A percentile compares a stretch with the other conserved stretches of the same genome.
Evolutionary conservation across 1,284 basidiomycete species (phyloP).

Genomic region (Pyrrhoderma noxium): DNA sequence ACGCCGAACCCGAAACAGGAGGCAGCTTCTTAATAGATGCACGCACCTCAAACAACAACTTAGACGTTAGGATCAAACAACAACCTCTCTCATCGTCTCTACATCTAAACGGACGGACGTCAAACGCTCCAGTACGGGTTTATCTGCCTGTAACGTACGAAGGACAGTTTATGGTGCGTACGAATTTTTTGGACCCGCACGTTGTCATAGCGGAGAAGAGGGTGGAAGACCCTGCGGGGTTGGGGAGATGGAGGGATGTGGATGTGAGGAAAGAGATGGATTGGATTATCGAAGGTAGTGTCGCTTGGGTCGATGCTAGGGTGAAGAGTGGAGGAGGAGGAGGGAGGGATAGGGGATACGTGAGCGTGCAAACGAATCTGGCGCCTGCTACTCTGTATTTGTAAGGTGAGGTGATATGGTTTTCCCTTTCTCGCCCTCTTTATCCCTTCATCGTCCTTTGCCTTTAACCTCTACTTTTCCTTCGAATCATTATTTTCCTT

Average conservation of each 20-base stretch:
- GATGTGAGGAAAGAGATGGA: background rate
- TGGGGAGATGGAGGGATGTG: slow-evolving; percentile 3
- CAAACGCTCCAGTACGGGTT: slow-evolving; percentile 9
- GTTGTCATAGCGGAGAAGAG: background rate
- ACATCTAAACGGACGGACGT: slow-evolving; percentile 8
- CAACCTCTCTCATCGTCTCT: slow-evolving; percentile 10
- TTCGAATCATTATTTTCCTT: too few species aligned
- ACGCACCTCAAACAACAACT: slow-evolving; percentile 15
- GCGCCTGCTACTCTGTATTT: slow-evolving; percentile 5
- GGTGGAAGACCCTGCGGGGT: slow-evolving; percentile 10
- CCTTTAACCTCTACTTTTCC: too few species aligned
- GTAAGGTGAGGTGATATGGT: background rate
- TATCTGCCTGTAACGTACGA: slow-evolving; percentile 18
- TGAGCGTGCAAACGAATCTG: slow-evolving; percentile 5
- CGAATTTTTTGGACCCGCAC: background rate
- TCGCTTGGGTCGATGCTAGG: slow-evolving; percentile 15
- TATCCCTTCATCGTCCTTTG: too few species aligned
- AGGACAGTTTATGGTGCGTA: slow-evolving; percentile 12
- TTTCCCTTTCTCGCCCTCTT: too few species aligned
- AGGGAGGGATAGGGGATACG: slow-evolving; percentile 3
- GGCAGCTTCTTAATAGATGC: slow-evolving; percentile 13
- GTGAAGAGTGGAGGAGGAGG: background rate
- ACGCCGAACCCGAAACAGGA: too few species aligned
- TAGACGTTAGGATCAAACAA: slow-evolving; percentile 1
- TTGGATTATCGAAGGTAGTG: slow-evolving; percentile 4